A percentile compares a stretch with the other conserved stretches of the same genome.
Evolutionary conservation across 306 rosid species (phyloP).

Genomic region (Canavalia gladiata): DNA sequence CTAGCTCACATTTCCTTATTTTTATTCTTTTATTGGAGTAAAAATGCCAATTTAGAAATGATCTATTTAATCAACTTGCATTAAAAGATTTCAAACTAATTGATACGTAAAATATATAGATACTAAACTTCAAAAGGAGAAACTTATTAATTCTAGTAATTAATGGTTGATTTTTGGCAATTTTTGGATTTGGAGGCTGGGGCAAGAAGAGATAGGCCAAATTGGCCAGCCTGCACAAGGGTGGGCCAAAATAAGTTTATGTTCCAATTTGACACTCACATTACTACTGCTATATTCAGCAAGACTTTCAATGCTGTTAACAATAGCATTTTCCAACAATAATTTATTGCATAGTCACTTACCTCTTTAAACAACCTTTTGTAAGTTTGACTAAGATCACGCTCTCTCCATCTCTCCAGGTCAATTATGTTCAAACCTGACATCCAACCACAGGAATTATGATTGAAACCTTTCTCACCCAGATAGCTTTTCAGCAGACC

Average conservation of each 20-base stretch:
- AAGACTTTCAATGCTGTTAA: conserved; percentile 17
- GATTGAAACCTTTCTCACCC: conserved; percentile 61
- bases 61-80: not conserved
- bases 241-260: not conserved
- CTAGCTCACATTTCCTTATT: not conserved
- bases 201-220: not conserved
- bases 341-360: conserved; percentile 43
- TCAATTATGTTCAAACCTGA: conserved; percentile 92
- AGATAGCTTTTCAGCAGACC: conserved; percentile 71
- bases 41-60: not conserved
- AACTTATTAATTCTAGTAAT: conserved; percentile 13
- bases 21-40: not conserved
- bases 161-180: conserved; percentile 16
- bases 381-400: conserved; percentile 80
- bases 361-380: conserved; percentile 73
- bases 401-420: conserved; percentile 89
- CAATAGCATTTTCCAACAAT: conserved; percentile 36
- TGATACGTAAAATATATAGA: not conserved
- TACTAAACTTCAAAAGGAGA: conserved; percentile 13
- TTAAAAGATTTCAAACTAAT: not conserved
- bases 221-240: not conserved
- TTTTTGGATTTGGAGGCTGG: not conserved
- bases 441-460: conserved; percentile 86
- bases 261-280: conserved; percentile 1
- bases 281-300: not conserved